These are phyloP conservation scores for Kwoniella dejecticola DNA, from an alignment of 768 basidiomycete species.

Conservation along the genomic window DNA sequence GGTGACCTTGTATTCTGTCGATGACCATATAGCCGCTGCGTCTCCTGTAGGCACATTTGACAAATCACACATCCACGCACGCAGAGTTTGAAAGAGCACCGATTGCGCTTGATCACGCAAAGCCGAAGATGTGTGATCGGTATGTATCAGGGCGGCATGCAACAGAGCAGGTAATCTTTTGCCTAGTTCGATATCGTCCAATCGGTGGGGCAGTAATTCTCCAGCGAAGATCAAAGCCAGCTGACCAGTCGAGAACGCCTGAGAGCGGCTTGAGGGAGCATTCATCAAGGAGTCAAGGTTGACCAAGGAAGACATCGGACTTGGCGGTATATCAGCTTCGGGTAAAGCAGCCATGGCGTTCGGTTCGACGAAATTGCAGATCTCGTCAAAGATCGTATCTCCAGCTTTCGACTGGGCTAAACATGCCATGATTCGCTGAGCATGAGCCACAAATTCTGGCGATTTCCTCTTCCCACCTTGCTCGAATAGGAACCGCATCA, in stretches of 20 bases:
- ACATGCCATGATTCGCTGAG: constrained; percentile 78
- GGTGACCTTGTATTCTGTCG: constrained; percentile 34
- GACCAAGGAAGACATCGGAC: constrained; percentile 61
- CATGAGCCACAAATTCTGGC: constrained; percentile 73
- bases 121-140: constrained; percentile 73
- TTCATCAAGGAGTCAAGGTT: constrained; percentile 56
- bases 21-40: constrained; percentile 34
- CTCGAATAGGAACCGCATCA: constrained; percentile 79
- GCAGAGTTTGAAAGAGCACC: constrained; percentile 82
- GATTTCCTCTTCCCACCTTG: constrained; percentile 84
- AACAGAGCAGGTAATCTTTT: constrained; percentile 71
- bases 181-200: constrained; percentile 70
- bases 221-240: constrained; percentile 76
- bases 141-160: constrained; percentile 75
- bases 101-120: constrained; percentile 70
- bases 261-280: constrained; percentile 54
- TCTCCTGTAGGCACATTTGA: constrained; percentile 34
- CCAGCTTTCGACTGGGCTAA: constrained; percentile 76
- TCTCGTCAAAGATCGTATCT: constrained; percentile 72
- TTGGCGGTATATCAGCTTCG: constrained; percentile 50
- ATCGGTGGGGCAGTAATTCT: constrained; percentile 49
- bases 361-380: constrained; percentile 83
- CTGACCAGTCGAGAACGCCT: constrained; percentile 72
- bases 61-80: constrained; percentile 65
- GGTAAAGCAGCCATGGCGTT: constrained; percentile 77